Evolutionary conservation across 495 filamentous ascomycete genomes (phyloP).

Genomic region (Penicillium cosmopolitanum): DNA sequence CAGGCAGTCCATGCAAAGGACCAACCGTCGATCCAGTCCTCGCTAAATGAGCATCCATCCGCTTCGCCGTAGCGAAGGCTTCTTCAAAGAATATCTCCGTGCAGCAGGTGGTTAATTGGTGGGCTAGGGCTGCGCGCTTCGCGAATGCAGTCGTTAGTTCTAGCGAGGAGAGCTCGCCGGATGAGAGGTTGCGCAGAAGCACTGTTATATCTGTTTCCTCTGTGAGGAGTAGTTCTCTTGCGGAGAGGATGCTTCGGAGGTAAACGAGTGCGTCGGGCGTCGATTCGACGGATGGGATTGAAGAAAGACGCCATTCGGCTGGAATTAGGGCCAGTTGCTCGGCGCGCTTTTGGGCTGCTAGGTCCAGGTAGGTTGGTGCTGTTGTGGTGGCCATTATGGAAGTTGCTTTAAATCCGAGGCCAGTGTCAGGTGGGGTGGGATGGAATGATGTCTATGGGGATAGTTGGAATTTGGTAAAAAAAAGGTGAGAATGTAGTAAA

Average conservation of each 20-base stretch:
- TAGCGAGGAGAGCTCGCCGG: conserved; percentile 43
- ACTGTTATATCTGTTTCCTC: conserved; percentile 46
- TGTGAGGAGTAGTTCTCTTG: conserved; percentile 54
- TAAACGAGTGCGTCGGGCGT: conserved; percentile 25
- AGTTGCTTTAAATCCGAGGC: neutral
- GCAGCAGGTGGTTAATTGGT: conserved; percentile 61
- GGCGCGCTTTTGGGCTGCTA: conserved; percentile 32
- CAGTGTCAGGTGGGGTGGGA: neutral
- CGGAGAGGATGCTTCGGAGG: conserved; percentile 43
- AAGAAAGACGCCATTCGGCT: conserved; percentile 33
- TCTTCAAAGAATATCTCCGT: conserved; percentile 66
- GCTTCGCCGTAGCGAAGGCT: conserved; percentile 43
- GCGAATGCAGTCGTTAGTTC: conserved; percentile 61
- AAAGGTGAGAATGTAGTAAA: no score
- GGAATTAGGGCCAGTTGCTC: conserved; percentile 39
- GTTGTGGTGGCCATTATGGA: conserved; percentile 7
- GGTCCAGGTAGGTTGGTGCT: conserved; percentile 25
- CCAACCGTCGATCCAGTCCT: conserved; percentile 52
- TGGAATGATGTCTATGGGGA: neutral
- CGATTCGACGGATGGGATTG: conserved; percentile 29
- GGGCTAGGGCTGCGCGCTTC: conserved; percentile 61
- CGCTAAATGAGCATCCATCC: conserved; percentile 46
- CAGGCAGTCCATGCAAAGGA: conserved; percentile 69
- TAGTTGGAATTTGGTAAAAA: neutral
- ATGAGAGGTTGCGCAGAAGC: conserved; percentile 48